Base-by-base conservation (phyloP, 1,284 basidiomycete genomes). In the Peniophora sp. region DNA sequence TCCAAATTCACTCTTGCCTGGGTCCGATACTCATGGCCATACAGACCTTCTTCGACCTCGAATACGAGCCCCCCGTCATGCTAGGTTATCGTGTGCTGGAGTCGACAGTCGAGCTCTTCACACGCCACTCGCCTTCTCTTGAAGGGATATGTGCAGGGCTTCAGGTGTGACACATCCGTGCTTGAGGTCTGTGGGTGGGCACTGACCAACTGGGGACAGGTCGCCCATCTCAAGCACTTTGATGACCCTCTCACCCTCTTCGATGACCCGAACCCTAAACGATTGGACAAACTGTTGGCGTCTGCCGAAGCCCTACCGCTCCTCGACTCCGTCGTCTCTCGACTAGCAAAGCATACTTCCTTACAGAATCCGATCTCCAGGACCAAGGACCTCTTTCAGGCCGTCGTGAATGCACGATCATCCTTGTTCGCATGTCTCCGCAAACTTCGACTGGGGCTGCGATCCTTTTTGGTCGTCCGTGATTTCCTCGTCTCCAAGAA, bases 151-250 rank as follows among this genome's bases (percentile, higher is more conserved):
- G 79, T 6, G 79, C 76, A 11, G 71, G 80, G 47, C 60, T 89
- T 3, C 84, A 88, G 67, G 85, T 83, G 49, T 52, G 61, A n/a
- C n/a, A n/a, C n/a, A n/a, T n/a, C n/a, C n/a, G n/a, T n/a, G n/a
- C n/a, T n/a, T n/a, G n/a, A n/a, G n/a, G n/a, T n/a, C n/a, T n/a
- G n/a, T n/a, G n/a, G n/a, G n/a, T n/a, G n/a, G n/a, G n/a, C n/a
- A n/a, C n/a, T n/a, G n/a, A n/a, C n/a, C n/a, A n/a, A n/a, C n/a
- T n/a, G n/a, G n/a, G n/a, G 17, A 6, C 53, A 88, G 83, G 65
- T 88, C 3, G 69, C 72, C 0, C 69, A 84, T 57, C 64, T 88
- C 60, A 83, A 83, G 52, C 86, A 89, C 60, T 87, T 85, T 54
- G 69, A 75, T 20, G 76, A 84, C 24, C 78, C 81, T 0, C 63